Conservation (phyloP, 2,329 filamentous ascomycete species). For the Penicillium polonicum region DNA sequence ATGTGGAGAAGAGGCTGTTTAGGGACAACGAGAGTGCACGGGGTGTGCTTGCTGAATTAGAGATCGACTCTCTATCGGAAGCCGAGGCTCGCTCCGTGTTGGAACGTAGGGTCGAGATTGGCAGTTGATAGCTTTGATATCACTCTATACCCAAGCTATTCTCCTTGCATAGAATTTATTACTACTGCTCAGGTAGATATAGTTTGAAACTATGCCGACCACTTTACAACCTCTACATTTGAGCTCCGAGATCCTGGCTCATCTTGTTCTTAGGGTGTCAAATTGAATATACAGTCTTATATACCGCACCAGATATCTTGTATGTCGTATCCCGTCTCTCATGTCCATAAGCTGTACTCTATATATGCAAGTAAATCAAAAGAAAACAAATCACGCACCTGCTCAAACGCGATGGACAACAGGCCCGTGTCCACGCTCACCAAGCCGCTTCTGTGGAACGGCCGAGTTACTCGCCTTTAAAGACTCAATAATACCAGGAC, state of each 20-base stretch:
- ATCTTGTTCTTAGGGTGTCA: neutral
- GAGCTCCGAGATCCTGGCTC: neutral
- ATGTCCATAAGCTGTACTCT: neutral
- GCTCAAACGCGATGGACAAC: slow-evolving; percentile 29
- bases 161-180: neutral
- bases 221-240: neutral
- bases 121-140: slow-evolving; percentile 25
- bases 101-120: slow-evolving; percentile 47
- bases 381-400: neutral
- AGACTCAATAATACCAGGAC: slow-evolving; percentile 33
- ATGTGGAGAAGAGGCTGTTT: slow-evolving; percentile 50
- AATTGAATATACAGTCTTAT: neutral
- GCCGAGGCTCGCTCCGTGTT: slow-evolving; percentile 48
- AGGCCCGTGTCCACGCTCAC: slow-evolving; percentile 37
- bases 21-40: slow-evolving; percentile 50
- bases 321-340: slow-evolving; percentile 5
- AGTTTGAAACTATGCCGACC: neutral
- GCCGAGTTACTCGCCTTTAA: slow-evolving; percentile 25
- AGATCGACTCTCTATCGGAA: slow-evolving; percentile 45
- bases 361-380: slow-evolving; percentile 8
- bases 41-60: slow-evolving; percentile 45
- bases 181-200: neutral
- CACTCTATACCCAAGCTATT: neutral
- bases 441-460: slow-evolving; percentile 26
- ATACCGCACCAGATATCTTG: neutral